Evolutionary conservation across 176 grass and related monocot species (phyloP).

Genomic region (bread wheat (Triticum aestivum)): IWGSC_CS_RefSeq_v2.1 NC_057814.1:563585141-563585640

Average conservation of each 20-base stretch:
- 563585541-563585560: background rate
- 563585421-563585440: background rate
- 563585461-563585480: background rate
- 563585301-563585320: background rate
- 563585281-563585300: no score
- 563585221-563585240: background rate
- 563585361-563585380: background rate
- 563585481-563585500: background rate
- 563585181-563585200: background rate
- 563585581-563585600: background rate
- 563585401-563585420: background rate
- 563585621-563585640: background rate
- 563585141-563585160: no score
- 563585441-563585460: background rate
- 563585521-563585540: background rate
- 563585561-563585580: background rate
- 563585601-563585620: conserved; percentile 16
- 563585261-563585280: background rate
- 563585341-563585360: background rate
- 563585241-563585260: background rate
- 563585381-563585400: background rate
- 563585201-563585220: background rate
- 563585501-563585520: background rate
- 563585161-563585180: no score
- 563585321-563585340: background rate